Percentiles rank a stretch among this genome's conserved stretches.
Evolutionary conservation across 345 rosid genomes (phyloP).

Genomic region (Populus alba): DNA sequence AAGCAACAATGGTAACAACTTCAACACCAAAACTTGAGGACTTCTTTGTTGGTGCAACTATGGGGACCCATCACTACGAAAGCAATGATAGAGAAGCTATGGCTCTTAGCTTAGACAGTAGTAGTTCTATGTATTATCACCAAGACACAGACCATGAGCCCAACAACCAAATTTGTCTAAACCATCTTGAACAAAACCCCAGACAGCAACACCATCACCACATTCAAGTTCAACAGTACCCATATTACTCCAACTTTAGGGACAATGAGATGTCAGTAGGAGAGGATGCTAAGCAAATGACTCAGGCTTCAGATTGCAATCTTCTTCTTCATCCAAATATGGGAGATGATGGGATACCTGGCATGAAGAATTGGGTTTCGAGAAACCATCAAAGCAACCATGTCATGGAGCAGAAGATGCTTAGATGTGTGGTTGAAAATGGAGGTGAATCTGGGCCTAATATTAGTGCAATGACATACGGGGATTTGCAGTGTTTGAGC

Average conservation of each 20-base stretch:
- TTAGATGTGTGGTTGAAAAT: conserved; percentile 34
- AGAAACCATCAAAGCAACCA: conserved; percentile 43
- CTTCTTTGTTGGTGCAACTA: conserved; percentile 67
- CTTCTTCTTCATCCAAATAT: conserved; percentile 43
- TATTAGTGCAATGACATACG: conserved; percentile 53
- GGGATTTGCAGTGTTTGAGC: conserved; percentile 83
- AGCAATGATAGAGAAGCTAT: conserved; percentile 58
- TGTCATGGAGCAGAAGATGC: conserved; percentile 48
- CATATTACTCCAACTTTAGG: conserved; percentile 39
- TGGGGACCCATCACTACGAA: conserved; percentile 73
- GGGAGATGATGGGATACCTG: conserved; percentile 33
- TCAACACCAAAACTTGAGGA: conserved; percentile 86
- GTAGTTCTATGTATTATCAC: conserved; percentile 35
- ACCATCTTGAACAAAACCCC: conserved; percentile 28
- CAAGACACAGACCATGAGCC: conserved; percentile 37
- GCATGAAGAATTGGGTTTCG: conserved; percentile 42
- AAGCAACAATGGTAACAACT: conserved; percentile 45
- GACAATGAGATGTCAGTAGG: conserved; percentile 39
- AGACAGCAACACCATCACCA: conserved; percentile 30
- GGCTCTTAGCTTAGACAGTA: conserved; percentile 72
- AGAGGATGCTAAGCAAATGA: conserved; percentile 24
- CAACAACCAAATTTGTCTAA: conserved; percentile 33
- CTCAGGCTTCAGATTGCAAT: conserved; percentile 33
- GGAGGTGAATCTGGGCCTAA: conserved; percentile 37
- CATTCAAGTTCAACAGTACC: conserved; percentile 35